Conservation (phyloP, 2,329 filamentous ascomycete genomes). For the Pseudogymnoascus sp. region DNA sequence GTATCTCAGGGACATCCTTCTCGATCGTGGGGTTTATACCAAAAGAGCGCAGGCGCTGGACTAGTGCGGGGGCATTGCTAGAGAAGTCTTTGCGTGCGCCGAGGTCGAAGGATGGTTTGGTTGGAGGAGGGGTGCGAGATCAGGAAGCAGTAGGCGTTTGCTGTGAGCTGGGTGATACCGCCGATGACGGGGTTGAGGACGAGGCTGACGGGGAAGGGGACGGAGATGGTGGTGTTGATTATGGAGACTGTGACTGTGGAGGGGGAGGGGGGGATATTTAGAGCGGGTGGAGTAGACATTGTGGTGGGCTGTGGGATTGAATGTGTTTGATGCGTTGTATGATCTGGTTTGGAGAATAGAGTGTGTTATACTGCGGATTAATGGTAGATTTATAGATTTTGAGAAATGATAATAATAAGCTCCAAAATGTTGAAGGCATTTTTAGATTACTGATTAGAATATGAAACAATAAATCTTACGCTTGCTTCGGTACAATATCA, state of each 20-base stretch:
- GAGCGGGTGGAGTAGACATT: conserved; percentile 14
- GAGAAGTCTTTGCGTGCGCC: conserved; percentile 37
- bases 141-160: conserved; percentile 40
- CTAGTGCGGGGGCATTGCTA: conserved; percentile 29
- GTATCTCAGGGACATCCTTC: conserved; percentile 36
- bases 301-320: background rate
- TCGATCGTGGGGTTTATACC: conserved; percentile 34
- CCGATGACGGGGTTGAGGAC: conserved; percentile 27
- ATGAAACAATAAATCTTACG: background rate
- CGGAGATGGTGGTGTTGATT: conserved; percentile 27
- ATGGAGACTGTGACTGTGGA: conserved; percentile 28
- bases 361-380: background rate
- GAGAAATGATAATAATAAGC: background rate
- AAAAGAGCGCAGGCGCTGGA: conserved; percentile 25
- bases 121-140: conserved; percentile 35
- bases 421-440: background rate
- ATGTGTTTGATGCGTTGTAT: background rate
- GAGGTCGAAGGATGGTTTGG: conserved; percentile 29
- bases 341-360: background rate
- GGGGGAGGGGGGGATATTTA: conserved; percentile 26
- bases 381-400: background rate
- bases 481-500: background rate
- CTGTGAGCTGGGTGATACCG: conserved; percentile 30
- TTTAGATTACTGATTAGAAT: background rate
- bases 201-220: conserved; percentile 19